Evolutionary conservation across 1,139 yeast species (phyloP).

Genomic region (Zygotorulaspora mrakii): DNA sequence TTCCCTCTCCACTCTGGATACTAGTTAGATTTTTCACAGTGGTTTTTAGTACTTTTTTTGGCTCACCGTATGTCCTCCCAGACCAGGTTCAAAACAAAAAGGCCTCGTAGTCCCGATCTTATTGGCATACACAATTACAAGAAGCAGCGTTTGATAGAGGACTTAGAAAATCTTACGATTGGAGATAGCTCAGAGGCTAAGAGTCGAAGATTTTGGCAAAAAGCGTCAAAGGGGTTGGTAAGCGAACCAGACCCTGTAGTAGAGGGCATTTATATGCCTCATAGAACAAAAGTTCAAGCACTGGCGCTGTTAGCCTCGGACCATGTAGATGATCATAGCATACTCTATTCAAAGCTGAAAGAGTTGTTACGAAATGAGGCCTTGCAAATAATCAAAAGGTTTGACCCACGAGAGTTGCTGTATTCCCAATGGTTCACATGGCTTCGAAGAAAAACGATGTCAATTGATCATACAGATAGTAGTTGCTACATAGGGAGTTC

Average conservation of each 20-base stretch:
- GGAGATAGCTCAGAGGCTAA: slow-evolving; percentile 14
- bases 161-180: slow-evolving; percentile 31
- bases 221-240: slow-evolving; percentile 4
- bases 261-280: slow-evolving; percentile 10
- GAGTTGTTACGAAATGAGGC: slow-evolving; percentile 24
- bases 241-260: slow-evolving; percentile 6
- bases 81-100: slow-evolving; percentile 21
- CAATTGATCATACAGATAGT: slow-evolving; percentile 1
- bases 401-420: slow-evolving; percentile 21
- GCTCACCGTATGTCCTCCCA: slow-evolving; percentile 10
- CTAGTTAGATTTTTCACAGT: neutral
- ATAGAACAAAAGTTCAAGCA: slow-evolving; percentile 5
- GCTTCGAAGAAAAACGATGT: slow-evolving; percentile 15
- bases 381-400: slow-evolving; percentile 30
- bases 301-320: slow-evolving; percentile 6
- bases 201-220: neutral
- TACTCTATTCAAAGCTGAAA: slow-evolving; percentile 21
- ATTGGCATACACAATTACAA: slow-evolving; percentile 33
- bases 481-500: slow-evolving; percentile 1
- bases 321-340: slow-evolving; percentile 5
- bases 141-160: slow-evolving; percentile 29
- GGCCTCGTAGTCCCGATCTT: slow-evolving; percentile 30
- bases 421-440: slow-evolving; percentile 30
- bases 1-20: neutral
- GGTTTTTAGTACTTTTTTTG: neutral